These are phyloP conservation scores for Clausena lansium DNA, from an alignment of 345 rosid genomes.

Conservation along the genomic window DNA sequence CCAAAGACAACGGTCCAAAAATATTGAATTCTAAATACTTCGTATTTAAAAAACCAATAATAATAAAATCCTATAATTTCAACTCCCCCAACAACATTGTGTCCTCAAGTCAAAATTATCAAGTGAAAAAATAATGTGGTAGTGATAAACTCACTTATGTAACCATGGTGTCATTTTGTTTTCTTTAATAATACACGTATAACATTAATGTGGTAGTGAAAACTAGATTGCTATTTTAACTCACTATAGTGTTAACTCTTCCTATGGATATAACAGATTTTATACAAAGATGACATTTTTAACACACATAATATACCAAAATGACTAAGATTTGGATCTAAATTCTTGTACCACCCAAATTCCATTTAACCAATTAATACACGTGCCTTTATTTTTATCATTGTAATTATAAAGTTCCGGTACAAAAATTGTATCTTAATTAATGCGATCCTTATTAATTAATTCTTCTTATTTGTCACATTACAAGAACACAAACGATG, in stretches of 20 bases:
- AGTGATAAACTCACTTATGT: background rate
- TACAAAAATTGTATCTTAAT: too few species aligned
- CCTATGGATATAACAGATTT: too few species aligned
- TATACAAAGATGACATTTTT: background rate
- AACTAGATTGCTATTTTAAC: too few species aligned
- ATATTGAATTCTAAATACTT: background rate
- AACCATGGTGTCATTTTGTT: background rate
- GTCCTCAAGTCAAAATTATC: background rate
- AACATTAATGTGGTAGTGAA: too few species aligned
- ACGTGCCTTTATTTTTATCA: too few species aligned
- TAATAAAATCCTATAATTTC: background rate
- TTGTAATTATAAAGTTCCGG: too few species aligned
- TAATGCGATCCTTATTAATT: rapidly evolving
- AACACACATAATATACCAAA: too few species aligned
- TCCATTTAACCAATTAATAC: too few species aligned
- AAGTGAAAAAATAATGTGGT: background rate
- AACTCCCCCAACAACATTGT: background rate
- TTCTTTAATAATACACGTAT: too few species aligned
- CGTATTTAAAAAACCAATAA: background rate
- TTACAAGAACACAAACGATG: too few species aligned
- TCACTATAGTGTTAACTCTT: too few species aligned
- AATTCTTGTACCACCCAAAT: background rate
- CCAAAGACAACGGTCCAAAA: background rate
- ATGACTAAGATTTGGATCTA: background rate
- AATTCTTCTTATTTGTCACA: too few species aligned